A percentile compares a stretch with the other conserved stretches of the same genome.
Conservation (phyloP, 2,329 filamentous ascomycete species). For the Endoconidiophora laricicola region DNA sequence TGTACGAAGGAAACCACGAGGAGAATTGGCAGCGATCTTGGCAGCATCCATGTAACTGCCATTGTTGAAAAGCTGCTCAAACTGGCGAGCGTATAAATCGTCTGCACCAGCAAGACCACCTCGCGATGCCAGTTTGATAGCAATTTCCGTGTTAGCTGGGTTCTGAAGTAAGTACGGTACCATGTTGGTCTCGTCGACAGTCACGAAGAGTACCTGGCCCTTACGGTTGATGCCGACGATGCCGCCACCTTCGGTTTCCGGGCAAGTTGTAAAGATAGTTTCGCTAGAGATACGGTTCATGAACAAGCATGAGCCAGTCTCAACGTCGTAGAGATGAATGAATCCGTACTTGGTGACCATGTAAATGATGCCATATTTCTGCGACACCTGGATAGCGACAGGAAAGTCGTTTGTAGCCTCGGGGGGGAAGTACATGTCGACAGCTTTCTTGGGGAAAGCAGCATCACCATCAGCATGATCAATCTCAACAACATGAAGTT, state of each 20-base stretch:
- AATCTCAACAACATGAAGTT: constrained; percentile 94
- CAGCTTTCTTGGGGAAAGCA: constrained; percentile 82
- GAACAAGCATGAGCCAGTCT: constrained; percentile 90
- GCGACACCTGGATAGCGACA: constrained; percentile 90
- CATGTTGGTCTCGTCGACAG: constrained; percentile 77
- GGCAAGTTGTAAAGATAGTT: constrained; percentile 89
- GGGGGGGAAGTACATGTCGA: constrained; percentile 93
- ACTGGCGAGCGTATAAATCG: constrained; percentile 80
- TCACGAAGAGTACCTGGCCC: constrained; percentile 88
- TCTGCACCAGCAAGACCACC: constrained; percentile 89
- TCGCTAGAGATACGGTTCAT: constrained; percentile 99
- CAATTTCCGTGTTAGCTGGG: constrained; percentile 81
- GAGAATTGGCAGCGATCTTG: constrained; percentile 92
- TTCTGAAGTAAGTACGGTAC: constrained; percentile 94
- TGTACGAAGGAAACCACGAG: constrained; percentile 85
- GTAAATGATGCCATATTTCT: constrained; percentile 93
- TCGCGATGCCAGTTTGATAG: constrained; percentile 89
- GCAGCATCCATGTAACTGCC: constrained; percentile 79
- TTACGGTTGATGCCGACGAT: constrained; percentile 94
- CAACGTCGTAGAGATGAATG: constrained; percentile 95
- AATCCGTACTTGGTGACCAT: constrained; percentile 98
- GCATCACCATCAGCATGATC: constrained; percentile 85
- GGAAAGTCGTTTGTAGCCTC: constrained; percentile 96
- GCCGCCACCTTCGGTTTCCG: constrained; percentile 69
- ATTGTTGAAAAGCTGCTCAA: constrained; percentile 67